phyloP scores from a whole-genome alignment of 805 yeast species.

The Teunomyces kruisii region DNA sequence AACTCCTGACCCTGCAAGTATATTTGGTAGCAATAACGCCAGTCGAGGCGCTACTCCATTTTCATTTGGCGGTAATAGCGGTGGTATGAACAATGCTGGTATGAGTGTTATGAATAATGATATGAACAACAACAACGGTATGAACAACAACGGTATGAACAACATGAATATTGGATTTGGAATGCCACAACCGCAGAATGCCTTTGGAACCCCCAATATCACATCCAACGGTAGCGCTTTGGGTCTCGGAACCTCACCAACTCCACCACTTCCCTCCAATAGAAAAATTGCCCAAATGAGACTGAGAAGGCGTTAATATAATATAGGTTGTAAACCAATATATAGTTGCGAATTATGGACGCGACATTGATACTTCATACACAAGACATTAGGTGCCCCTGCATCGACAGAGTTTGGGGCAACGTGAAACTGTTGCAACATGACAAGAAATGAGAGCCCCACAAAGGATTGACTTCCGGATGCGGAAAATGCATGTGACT shows the following conservation, averaged over 20 bases:
- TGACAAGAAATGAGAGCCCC: background rate
- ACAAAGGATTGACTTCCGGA: background rate
- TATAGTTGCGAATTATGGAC: background rate
- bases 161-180: background rate
- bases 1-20: conserved; percentile 32
- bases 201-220: background rate
- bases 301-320: conserved; percentile 24
- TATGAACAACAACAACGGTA: background rate
- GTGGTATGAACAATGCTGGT: background rate
- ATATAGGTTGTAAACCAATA: background rate
- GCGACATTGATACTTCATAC: background rate
- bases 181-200: conserved; percentile 1
- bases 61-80: conserved; percentile 15
- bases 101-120: too few species aligned
- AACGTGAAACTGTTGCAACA: background rate
- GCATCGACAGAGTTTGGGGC: background rate
- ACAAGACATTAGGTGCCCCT: too few species aligned
- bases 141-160: background rate
- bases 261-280: conserved; percentile 21
- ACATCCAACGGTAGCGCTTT: background rate
- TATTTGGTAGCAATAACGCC: conserved; percentile 22
- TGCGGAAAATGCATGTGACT: conserved; percentile 2
- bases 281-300: conserved; percentile 37
- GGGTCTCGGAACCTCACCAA: conserved; percentile 6
- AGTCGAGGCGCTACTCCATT: conserved; percentile 6